Percentiles rank a stretch among this genome's conserved stretches.
Evolutionary conservation across 2,329 filamentous ascomycete genomes (phyloP).

Genomic region (Emydomyces testavorans): DNA sequence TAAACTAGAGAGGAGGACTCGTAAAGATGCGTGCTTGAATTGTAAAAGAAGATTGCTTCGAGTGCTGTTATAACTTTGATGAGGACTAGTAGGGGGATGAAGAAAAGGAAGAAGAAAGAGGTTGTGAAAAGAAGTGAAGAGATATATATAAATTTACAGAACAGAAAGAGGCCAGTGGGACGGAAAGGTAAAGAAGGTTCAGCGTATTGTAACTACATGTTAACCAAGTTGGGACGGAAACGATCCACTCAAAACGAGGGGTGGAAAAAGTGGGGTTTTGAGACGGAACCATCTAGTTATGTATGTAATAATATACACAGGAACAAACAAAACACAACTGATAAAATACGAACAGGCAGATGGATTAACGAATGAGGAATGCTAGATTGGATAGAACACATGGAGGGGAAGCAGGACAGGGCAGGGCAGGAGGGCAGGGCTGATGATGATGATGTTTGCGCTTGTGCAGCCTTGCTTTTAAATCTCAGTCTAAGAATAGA

Average conservation of each 20-base stretch:
- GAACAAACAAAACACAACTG: neutral
- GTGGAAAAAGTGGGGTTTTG: neutral
- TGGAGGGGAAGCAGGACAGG: neutral
- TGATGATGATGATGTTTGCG: too few relatives aligned
- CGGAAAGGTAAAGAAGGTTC: conserved; percentile 3
- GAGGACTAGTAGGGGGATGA: neutral
- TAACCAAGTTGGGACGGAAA: conserved; percentile 1
- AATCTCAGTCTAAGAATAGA: neutral
- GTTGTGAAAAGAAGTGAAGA: neutral
- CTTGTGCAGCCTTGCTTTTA: neutral
- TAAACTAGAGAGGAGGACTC: neutral
- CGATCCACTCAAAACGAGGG: neutral
- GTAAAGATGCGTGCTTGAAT: too few relatives aligned
- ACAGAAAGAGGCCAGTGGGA: neutral
- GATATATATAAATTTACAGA: neutral
- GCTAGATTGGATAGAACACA: neutral
- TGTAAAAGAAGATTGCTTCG: neutral
- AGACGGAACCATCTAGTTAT: too few relatives aligned
- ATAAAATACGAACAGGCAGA: neutral
- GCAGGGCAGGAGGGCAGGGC: neutral
- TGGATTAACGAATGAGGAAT: too few relatives aligned
- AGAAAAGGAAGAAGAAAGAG: neutral
- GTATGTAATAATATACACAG: conserved; percentile 1
- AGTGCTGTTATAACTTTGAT: neutral
- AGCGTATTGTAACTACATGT: neutral